A percentile compares a stretch with the other conserved stretches of the same genome.
Conservation (phyloP, 1,284 basidiomycete species). For the Laetiporus sulphureus region DNA sequence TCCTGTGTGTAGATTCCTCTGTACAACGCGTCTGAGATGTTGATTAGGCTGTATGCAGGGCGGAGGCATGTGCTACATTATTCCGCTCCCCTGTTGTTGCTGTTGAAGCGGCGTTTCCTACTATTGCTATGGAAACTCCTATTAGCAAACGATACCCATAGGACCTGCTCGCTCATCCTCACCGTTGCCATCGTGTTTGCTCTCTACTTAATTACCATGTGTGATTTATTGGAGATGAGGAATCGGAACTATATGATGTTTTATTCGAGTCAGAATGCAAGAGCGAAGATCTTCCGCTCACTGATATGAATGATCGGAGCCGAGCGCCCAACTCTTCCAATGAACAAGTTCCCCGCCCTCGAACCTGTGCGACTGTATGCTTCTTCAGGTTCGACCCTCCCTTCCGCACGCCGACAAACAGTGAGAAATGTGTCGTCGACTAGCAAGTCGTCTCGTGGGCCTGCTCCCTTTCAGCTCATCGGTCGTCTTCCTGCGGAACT, state of each 20-base stretch:
- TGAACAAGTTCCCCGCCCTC: slow-evolving; percentile 76
- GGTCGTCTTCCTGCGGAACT: slow-evolving; percentile 76
- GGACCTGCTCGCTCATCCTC: too few relatives aligned
- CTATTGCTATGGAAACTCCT: too few relatives aligned
- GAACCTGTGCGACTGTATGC: slow-evolving; percentile 69
- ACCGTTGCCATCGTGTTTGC: too few relatives aligned
- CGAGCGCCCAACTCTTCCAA: slow-evolving; percentile 23
- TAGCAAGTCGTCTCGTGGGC: slow-evolving; percentile 20
- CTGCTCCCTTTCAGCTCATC: slow-evolving; percentile 41
- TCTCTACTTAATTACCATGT: too few relatives aligned
- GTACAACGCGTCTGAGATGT: not conserved
- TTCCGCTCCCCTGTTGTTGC: slow-evolving; percentile 14
- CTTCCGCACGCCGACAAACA: slow-evolving; percentile 13
- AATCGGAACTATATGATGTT: too few relatives aligned
- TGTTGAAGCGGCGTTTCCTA: slow-evolving; percentile 7
- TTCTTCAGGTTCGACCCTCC: slow-evolving; percentile 23
- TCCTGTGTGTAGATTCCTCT: slow-evolving; percentile 8
- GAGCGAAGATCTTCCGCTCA: too few relatives aligned
- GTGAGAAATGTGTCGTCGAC: slow-evolving; percentile 8
- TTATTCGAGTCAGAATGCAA: too few relatives aligned
- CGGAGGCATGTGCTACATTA: slow-evolving; percentile 14
- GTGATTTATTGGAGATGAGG: too few relatives aligned
- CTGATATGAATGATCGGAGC: too few relatives aligned
- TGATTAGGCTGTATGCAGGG: slow-evolving; percentile 2
- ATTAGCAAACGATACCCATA: too few relatives aligned